phyloP scores from a whole-genome alignment of 805 yeast species.

The baker's yeast (Saccharomyces cerevisiae) region DNA sequence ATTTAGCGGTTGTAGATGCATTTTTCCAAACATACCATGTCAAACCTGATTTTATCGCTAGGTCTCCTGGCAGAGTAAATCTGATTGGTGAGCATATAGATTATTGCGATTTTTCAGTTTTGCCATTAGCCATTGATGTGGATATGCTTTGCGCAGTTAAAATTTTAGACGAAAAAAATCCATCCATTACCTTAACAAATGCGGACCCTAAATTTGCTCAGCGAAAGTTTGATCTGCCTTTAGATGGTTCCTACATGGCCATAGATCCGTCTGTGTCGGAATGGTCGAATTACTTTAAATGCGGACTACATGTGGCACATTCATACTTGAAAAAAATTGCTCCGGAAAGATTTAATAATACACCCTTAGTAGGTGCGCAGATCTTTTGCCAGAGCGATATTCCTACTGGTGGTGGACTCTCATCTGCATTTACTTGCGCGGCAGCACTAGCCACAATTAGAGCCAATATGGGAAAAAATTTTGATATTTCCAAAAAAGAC shows the following conservation, averaged over 20 bases:
- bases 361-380: slow-evolving; percentile 40
- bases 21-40: slow-evolving; percentile 9
- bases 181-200: slow-evolving; percentile 31
- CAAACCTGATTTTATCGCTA: slow-evolving; percentile 38
- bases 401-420: slow-evolving; percentile 66
- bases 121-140: slow-evolving; percentile 67
- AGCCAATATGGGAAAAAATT: slow-evolving; percentile 38
- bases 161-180: slow-evolving; percentile 16
- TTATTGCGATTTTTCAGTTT: slow-evolving; percentile 54
- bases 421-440: slow-evolving; percentile 63
- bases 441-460: slow-evolving; percentile 49
- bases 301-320: slow-evolving; percentile 55
- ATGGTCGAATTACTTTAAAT: slow-evolving; percentile 63
- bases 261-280: slow-evolving; percentile 44
- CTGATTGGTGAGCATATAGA: slow-evolving; percentile 71
- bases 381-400: slow-evolving; percentile 54
- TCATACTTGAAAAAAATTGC: slow-evolving; percentile 33
- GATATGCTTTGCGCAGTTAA: slow-evolving; percentile 52
- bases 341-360: slow-evolving; percentile 22
- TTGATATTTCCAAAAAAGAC: slow-evolving; percentile 39
- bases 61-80: slow-evolving; percentile 71
- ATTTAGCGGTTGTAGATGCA: slow-evolving; percentile 5
- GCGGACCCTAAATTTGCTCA: slow-evolving; percentile 30
- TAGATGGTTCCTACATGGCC: slow-evolving; percentile 32
- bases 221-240: slow-evolving; percentile 34